Evolutionary conservation across 345 rosid species (phyloP).

Genomic region (Lepidium sativum): DNA sequence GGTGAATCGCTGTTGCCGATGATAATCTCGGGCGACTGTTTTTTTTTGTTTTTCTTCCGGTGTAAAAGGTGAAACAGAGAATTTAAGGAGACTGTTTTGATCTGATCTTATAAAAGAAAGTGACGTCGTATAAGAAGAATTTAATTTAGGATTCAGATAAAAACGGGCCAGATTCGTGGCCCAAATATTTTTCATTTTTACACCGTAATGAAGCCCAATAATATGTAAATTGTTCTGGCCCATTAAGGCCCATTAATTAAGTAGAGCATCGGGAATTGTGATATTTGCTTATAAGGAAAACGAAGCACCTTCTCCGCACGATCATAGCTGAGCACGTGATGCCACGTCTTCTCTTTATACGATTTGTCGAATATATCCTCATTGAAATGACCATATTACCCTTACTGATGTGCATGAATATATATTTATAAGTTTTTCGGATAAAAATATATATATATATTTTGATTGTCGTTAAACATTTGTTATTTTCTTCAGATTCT

Average conservation of each 20-base stretch:
- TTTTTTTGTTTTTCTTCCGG: background rate
- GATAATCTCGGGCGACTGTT: background rate
- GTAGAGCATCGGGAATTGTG: background rate
- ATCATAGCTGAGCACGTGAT: constrained; percentile 24
- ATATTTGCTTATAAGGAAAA: background rate
- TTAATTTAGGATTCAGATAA: background rate
- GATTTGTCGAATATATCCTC: constrained; percentile 4
- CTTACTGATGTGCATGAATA: background rate
- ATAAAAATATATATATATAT: background rate
- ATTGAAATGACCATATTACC: background rate
- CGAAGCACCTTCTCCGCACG: constrained; percentile 21
- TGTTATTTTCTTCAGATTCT: background rate
- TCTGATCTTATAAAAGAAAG: background rate
- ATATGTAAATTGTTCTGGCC: too few species aligned
- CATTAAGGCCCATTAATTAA: too few species aligned
- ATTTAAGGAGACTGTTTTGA: background rate
- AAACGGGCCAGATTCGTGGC: constrained; percentile 6
- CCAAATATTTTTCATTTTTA: background rate
- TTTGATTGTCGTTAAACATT: background rate
- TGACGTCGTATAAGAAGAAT: background rate
- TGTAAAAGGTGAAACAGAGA: background rate
- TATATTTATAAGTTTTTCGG: too few species aligned
- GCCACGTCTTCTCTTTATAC: constrained; percentile 21
- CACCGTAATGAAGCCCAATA: constrained; percentile 6
- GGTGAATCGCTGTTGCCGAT: background rate